phyloP scores from a whole-genome alignment of 345 rosid genomes.

The Gossypium anomalum region DNA sequence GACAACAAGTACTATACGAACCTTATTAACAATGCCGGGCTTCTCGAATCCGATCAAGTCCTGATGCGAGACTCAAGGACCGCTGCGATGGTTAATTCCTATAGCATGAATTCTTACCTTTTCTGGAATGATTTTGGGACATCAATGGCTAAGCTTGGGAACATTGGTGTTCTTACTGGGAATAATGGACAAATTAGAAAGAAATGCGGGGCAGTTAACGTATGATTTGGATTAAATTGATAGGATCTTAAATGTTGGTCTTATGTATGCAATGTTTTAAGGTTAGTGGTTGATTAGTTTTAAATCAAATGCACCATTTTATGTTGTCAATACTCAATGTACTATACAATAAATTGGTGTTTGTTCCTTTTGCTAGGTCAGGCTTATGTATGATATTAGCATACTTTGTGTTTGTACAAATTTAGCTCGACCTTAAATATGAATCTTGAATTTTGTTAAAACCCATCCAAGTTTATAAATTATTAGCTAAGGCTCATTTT shows the following conservation, averaged over 20 bases:
- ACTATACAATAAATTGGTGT: not conserved
- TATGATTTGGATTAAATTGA: not conserved
- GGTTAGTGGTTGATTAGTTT: not conserved
- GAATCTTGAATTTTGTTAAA: no score
- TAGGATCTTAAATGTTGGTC: not conserved
- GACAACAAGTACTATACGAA: constrained; percentile 68
- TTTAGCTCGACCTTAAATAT: no score
- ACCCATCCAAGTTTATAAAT: no score
- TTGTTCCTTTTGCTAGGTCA: not conserved
- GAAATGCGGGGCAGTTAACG: constrained; percentile 61
- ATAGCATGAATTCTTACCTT: constrained; percentile 40
- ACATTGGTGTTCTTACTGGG: constrained; percentile 60
- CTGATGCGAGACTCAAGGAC: constrained; percentile 45
- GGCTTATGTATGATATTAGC: no score
- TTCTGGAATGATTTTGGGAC: constrained; percentile 57
- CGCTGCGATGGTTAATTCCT: constrained; percentile 48
- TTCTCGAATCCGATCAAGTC: constrained; percentile 76
- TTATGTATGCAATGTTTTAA: not conserved
- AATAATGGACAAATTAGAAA: constrained; percentile 56
- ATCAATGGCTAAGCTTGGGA: constrained; percentile 69
- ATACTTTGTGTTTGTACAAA: no score
- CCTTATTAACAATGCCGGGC: constrained; percentile 44
- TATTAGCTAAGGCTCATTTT: no score
- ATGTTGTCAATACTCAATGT: not conserved
- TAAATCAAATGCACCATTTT: not conserved